phyloP scores from a whole-genome alignment of 202 grass and related monocot species.

The Bolboschoenoplectus hybrid region DNA sequence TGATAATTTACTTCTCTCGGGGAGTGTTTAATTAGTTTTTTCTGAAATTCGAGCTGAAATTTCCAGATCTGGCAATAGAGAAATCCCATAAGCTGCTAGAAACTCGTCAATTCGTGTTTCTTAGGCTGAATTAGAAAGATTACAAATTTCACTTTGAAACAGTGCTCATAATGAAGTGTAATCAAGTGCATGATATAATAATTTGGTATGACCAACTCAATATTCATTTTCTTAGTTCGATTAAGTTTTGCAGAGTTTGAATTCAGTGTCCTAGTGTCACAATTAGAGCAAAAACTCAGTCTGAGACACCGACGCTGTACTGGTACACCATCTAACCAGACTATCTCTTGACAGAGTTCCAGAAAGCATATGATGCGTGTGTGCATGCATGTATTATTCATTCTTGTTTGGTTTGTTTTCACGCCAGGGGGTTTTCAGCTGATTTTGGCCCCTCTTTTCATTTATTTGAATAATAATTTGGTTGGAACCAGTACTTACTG shows the following conservation, averaged over 20 bases:
- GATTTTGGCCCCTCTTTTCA: neutral
- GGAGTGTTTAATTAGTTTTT: constrained; percentile 8
- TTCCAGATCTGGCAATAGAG: constrained; percentile 32
- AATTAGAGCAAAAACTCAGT: constrained; percentile 6
- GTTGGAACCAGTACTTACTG: neutral
- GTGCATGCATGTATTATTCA: neutral
- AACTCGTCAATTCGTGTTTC: neutral
- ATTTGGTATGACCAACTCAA: neutral
- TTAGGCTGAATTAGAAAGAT: constrained; percentile 8
- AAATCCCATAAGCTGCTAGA: neutral
- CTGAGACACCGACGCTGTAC: neutral
- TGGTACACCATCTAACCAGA: constrained; percentile 13
- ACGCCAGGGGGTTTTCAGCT: neutral
- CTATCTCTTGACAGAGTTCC: neutral
- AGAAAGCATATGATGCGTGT: neutral
- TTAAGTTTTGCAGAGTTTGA: neutral
- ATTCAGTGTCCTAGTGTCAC: neutral
- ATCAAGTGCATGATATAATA: neutral
- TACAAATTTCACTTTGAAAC: neutral
- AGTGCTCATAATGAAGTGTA: neutral
- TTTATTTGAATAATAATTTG: neutral
- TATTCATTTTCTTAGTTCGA: neutral
- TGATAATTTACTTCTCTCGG: constrained; percentile 5
- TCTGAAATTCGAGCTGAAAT: neutral
- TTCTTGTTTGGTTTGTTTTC: neutral